These are phyloP conservation scores for Flaveria bidentis DNA, from an alignment of 129 eudicot genomes.

Conservation along the genomic window DNA sequence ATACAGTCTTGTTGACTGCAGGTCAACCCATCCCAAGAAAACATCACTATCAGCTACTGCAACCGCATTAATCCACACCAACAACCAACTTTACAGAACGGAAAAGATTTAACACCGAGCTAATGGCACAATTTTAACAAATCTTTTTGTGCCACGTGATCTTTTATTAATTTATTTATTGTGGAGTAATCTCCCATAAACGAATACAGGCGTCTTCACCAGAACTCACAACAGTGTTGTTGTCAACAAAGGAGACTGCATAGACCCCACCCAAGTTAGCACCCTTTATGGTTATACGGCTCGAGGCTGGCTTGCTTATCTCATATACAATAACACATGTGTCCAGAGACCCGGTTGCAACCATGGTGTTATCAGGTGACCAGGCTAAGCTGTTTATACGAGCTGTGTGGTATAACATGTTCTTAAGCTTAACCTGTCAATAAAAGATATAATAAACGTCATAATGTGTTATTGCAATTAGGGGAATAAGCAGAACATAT, in stretches of 20 bases:
- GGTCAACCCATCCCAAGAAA: conserved; percentile 19
- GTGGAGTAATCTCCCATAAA: conserved; percentile 62
- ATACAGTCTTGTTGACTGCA: not conserved
- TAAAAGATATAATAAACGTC: not conserved
- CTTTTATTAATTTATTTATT: conserved; percentile 35
- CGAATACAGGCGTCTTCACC: conserved; percentile 96
- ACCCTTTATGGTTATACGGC: conserved; percentile 76
- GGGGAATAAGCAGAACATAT: not conserved
- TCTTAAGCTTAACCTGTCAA: conserved; percentile 84
- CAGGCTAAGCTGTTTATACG: conserved; percentile 91
- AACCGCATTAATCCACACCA: conserved; percentile 21
- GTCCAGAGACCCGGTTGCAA: conserved; percentile 96
- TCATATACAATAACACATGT: conserved; percentile 87
- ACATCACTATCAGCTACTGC: conserved; percentile 31
- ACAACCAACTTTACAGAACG: conserved; percentile 27
- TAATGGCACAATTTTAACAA: conserved; percentile 17
- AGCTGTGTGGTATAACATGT: conserved; percentile 87
- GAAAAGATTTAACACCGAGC: conserved; percentile 19
- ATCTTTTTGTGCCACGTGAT: conserved; percentile 14
- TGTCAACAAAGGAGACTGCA: conserved; percentile 76
- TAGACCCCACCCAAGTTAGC: conserved; percentile 97
- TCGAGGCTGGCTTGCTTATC: conserved; percentile 73
- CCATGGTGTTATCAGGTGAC: conserved; percentile 88
- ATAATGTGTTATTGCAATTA: conserved; percentile 19
- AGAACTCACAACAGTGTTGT: conserved; percentile 65